Evolutionary conservation across 2,329 filamentous ascomycete genomes (phyloP), one percentile per base, ranked within the genome.

Genomic region (Mycosphaerella arachidis): DNA sequence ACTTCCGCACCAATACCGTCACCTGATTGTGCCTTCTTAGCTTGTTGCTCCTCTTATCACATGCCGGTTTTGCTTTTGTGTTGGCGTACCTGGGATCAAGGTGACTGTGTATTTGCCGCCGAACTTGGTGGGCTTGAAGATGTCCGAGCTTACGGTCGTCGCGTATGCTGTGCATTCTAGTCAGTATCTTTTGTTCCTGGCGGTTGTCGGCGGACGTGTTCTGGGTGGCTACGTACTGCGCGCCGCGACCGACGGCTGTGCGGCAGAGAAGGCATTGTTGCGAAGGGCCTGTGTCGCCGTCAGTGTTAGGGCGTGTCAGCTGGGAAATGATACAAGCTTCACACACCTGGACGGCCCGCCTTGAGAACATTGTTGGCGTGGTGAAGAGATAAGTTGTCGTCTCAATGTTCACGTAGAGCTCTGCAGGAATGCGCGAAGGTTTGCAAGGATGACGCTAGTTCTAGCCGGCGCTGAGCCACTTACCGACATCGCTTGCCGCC

Each of bases 61-160:
- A 61, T 57, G 54, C 53, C 59, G 53, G 53, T 40, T 52, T 65
- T 64, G 58, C 60, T 66, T 68, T 67, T 68, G 58, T 52, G 33
- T 56, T 57, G 59, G 69, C 77, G 70, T 83, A 86, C 93, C 94
- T 78, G 94, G 94, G 77, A 99, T 97, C 74, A 99, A 84, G 67
- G 93, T 97, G 71, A 97, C 93, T 40, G 94, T 99, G 85, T 97
- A 99, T 83, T 97, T 99, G 82, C 93, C 91, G 77, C 94, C 94
- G 78, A 92, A 97, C 85, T 97, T 94, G 82, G 93, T 92, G 71
- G 92, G 92, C 86, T 97, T 96, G 86, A 97, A 97, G 80, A 97
- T 93, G 79, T 97, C 94, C 76, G 89, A 89, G 79, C 92, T 86
- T 71, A 96, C 83, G 66, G 90, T 96, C 70, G 91, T 96, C 71